Evolutionary conservation across 306 rosid genomes (phyloP), one percentile per base, ranked within the genome.

Genomic region (Purshia tridentata): DNA sequence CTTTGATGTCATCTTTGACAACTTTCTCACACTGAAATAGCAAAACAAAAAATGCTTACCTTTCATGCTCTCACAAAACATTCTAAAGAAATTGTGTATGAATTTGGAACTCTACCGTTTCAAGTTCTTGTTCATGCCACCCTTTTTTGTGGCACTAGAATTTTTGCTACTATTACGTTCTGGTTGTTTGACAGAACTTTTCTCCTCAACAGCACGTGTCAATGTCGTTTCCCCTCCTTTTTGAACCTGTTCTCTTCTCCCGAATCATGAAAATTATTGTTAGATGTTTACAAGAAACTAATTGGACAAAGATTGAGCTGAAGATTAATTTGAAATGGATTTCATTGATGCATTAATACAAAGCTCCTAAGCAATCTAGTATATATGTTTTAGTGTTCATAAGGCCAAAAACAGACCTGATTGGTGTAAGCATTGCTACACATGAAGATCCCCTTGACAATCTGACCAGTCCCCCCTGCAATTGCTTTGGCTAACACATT

Each of bases 391-490:
- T 14, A 67, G 15, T 3, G 13, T 22, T 41, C 16, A 29, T 44
- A 72, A 10, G 8, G 16, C 2, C 12, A 29, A 60, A 53, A 55
- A 49, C 19, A 67, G 65, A 94, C 99, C 97, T 94, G 89, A 80
- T 94, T 91, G 62, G 91, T 75, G 73, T 94, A 94, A 83, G 90
- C 92, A 78, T 94, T 94, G 88, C 97, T 94, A 48, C 96, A 94
- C 46, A 69, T 83, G 83, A 94, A 94, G 69, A 94, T 91, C 58
- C 99, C 99, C 85, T 75, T 88, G 6, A 94, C 96, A 74, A 94
- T 89, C 80, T 91, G 97, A 52, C 99, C 97, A 69, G 95, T 94
- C 8, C 99, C 99, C 55, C 81, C 92, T 0, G 97, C 99, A 72
- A 94, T 88, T 15, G 88, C 90, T 81, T 80, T 94, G 2, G 97